These are phyloP conservation scores for Podaxis sp. DNA, from an alignment of 768 basidiomycete species.

Conservation along the genomic window DNA sequence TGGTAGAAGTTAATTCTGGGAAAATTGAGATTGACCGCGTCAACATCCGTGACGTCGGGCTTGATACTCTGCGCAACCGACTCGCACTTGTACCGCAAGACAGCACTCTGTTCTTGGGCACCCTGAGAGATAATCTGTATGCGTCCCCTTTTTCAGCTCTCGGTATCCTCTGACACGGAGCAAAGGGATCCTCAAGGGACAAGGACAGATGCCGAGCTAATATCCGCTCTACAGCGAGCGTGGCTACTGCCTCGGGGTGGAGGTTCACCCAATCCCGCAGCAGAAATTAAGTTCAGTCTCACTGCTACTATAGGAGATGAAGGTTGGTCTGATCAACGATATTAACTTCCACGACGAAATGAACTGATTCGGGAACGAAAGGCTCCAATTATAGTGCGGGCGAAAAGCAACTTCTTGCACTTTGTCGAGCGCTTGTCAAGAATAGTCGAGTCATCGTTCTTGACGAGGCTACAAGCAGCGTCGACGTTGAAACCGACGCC, in stretches of 20 bases:
- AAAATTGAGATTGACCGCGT: constrained; percentile 56
- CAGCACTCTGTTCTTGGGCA: constrained; percentile 51
- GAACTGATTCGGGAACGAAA: constrained; percentile 17
- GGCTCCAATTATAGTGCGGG: constrained; percentile 59
- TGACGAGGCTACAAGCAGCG: constrained; percentile 66
- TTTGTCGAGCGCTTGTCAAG: constrained; percentile 61
- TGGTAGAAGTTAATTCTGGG: constrained; percentile 61
- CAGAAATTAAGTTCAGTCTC: constrained; percentile 69
- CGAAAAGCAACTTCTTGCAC: constrained; percentile 54
- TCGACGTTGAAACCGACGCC: constrained; percentile 64
- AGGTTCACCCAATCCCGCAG: constrained; percentile 35
- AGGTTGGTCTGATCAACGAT: constrained; percentile 7
- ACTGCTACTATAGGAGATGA: constrained; percentile 56
- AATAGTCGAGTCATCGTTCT: constrained; percentile 57
- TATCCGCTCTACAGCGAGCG: constrained; percentile 59
- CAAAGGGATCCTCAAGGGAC: constrained; percentile 30
- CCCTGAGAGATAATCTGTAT: constrained; percentile 46
- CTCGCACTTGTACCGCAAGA: constrained; percentile 74
- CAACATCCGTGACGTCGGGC: constrained; percentile 52
- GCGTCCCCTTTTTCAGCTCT: constrained; percentile 19
- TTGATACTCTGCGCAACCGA: constrained; percentile 50
- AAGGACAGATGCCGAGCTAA: constrained; percentile 59
- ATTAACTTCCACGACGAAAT: not conserved
- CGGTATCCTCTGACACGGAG: not conserved
- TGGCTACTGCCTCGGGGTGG: constrained; percentile 58